Percentiles rank a stretch among this genome's conserved stretches.
These are phyloP conservation scores for Agaricus blazei DNA, from an alignment of 768 basidiomycete genomes.

Conservation along the genomic window DNA sequence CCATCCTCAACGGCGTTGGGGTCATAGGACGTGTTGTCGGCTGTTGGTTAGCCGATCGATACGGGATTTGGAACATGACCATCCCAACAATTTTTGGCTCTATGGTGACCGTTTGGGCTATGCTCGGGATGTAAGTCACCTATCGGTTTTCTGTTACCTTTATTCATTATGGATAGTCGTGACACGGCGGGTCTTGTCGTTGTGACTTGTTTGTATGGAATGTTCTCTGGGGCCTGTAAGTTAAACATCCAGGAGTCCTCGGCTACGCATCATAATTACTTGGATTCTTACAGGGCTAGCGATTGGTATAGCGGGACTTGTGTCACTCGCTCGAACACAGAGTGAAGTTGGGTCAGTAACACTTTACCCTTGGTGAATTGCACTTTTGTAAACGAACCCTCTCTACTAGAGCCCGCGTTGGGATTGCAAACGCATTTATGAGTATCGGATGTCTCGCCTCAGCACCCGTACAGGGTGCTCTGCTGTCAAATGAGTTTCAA, in stretches of 20 bases:
- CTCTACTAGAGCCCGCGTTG: constrained; percentile 5
- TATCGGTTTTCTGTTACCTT: neutral
- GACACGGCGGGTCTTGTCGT: constrained; percentile 30
- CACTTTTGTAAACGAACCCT: neutral
- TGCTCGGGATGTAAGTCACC: constrained; percentile 28
- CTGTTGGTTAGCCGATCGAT: constrained; percentile 29
- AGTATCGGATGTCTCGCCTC: constrained; percentile 1
- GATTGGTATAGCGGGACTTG: constrained; percentile 23
- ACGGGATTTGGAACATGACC: constrained; percentile 34
- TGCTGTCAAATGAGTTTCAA: constrained; percentile 34
- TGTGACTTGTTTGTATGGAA: constrained; percentile 41
- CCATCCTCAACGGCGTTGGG: constrained; percentile 29
- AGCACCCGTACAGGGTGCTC: constrained; percentile 27
- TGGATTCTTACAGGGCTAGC: constrained; percentile 24
- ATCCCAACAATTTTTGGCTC: constrained; percentile 27
- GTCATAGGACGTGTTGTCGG: constrained; percentile 29
- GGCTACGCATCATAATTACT: too few relatives aligned
- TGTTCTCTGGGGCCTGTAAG: constrained; percentile 44
- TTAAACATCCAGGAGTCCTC: neutral
- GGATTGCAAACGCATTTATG: constrained; percentile 8
- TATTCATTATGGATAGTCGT: constrained; percentile 18
- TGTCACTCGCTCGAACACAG: constrained; percentile 25
- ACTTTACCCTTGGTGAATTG: neutral
- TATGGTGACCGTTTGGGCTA: constrained; percentile 36
- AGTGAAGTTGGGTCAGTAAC: constrained; percentile 29